Conservation (phyloP, 441 rosid species). For the Corymbia calophylla region DNA sequence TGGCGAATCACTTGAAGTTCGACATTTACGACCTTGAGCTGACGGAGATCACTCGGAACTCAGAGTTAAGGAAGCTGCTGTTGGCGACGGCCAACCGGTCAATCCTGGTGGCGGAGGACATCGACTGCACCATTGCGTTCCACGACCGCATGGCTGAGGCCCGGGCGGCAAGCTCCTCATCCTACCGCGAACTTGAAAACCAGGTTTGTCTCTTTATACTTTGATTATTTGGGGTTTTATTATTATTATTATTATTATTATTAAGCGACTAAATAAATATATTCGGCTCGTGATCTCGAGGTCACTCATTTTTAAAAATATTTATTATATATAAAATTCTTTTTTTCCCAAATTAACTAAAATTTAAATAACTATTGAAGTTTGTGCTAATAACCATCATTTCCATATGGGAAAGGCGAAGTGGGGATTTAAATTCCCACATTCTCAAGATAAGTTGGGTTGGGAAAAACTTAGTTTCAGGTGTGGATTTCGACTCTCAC, state of each 20-base stretch:
- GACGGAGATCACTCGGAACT: constrained; percentile 26
- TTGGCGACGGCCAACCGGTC: constrained; percentile 59
- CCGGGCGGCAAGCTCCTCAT: not conserved
- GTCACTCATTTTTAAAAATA: not conserved
- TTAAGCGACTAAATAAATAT: not conserved
- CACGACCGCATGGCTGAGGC: constrained; percentile 26
- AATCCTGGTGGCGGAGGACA: constrained; percentile 68
- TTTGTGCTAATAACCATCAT: no score
- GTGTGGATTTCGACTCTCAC: no score
- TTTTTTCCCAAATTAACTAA: not conserved
- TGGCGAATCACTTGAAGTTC: constrained; percentile 60
- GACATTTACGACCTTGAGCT: constrained; percentile 63
- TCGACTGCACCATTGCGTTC: constrained; percentile 55
- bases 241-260: not conserved
- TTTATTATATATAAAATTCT: not conserved
- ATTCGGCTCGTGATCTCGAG: not conserved
- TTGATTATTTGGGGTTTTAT: not conserved
- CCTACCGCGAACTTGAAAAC: not conserved
- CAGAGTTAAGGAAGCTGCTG: constrained; percentile 36
- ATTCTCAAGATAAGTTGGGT: no score
- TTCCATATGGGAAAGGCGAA: no score
- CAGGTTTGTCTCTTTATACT: not conserved
- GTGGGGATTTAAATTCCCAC: no score
- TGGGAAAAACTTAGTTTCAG: no score
- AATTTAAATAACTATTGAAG: not conserved